A percentile compares a stretch with the other conserved stretches of the same genome.
These are phyloP conservation scores for Adansonia madagascariensis DNA, from an alignment of 441 rosid species.

Conservation along the genomic window DNA sequence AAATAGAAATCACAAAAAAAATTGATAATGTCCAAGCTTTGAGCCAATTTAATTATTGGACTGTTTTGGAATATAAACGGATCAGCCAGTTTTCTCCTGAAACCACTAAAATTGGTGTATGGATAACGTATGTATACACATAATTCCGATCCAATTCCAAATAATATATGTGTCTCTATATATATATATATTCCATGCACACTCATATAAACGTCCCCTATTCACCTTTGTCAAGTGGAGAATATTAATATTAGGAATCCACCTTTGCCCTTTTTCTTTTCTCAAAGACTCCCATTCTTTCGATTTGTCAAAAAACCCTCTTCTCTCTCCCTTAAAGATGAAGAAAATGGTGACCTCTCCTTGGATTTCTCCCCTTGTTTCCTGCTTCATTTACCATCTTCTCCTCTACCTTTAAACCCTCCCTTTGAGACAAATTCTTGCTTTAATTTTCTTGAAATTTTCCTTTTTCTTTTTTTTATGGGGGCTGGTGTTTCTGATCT, in stretches of 20 bases:
- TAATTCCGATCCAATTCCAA: not conserved
- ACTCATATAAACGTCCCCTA: slow-evolving; percentile 25
- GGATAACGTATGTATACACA: not conserved
- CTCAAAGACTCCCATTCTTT: slow-evolving; percentile 3
- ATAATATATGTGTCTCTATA: no score
- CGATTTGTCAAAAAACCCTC: not conserved
- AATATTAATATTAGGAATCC: not conserved
- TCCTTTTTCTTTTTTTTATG: slow-evolving; percentile 35
- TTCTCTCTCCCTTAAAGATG: slow-evolving; percentile 12
- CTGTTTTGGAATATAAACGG: not conserved
- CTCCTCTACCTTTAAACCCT: slow-evolving; percentile 56
- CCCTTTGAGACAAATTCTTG: slow-evolving; percentile 13
- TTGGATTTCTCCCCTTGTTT: slow-evolving; percentile 43
- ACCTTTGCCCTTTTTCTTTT: slow-evolving; percentile 26
- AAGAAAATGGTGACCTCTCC: slow-evolving; percentile 38
- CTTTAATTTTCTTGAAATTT: not conserved
- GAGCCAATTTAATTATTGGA: not conserved
- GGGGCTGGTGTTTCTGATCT: slow-evolving; percentile 53
- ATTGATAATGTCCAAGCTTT: not conserved
- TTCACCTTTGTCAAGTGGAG: not conserved
- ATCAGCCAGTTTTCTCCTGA: not conserved
- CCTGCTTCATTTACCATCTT: slow-evolving; percentile 46
- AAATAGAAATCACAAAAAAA: not conserved
- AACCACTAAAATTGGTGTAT: not conserved
- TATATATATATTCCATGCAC: slow-evolving; percentile 31